Evolutionary conservation across 352 stramenopile species (phyloP).

Genomic region (Globisporangium cederbergense): DNA sequence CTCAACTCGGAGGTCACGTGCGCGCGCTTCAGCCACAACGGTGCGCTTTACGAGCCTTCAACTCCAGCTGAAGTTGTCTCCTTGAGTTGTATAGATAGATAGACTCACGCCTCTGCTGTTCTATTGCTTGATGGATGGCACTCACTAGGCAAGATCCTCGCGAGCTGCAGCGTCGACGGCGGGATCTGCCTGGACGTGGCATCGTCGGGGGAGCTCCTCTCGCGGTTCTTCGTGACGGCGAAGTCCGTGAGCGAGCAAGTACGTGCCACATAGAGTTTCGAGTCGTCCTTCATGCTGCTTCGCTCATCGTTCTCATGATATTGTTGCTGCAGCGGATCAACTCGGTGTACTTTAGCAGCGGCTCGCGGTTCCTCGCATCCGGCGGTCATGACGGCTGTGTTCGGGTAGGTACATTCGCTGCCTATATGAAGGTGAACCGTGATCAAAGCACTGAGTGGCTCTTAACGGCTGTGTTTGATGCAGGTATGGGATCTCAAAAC

Average conservation of each 20-base stretch:
- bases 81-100: background rate
- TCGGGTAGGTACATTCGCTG: slow-evolving; percentile 20
- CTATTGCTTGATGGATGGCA: background rate
- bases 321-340: slow-evolving; percentile 44
- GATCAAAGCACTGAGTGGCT: background rate
- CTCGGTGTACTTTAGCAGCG: slow-evolving; percentile 63
- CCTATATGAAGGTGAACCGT: background rate
- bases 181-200: slow-evolving; percentile 58
- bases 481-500: slow-evolving; percentile 77
- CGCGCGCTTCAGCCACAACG: slow-evolving; percentile 68
- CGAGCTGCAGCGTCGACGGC: slow-evolving; percentile 55
- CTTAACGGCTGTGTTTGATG: background rate
- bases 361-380: slow-evolving; percentile 63
- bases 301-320: background rate
- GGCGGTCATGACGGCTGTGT: slow-evolving; percentile 55
- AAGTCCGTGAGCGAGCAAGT: slow-evolving; percentile 38
- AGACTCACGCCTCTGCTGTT: background rate
- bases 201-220: slow-evolving; percentile 52
- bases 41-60: slow-evolving; percentile 4
- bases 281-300: background rate
- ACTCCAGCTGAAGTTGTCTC: background rate
- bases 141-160: slow-evolving; percentile 48
- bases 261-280: slow-evolving; percentile 1
- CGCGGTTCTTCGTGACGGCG: slow-evolving; percentile 54
- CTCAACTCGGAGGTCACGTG: slow-evolving; percentile 57